Conservation (phyloP, 139 green algal genomes). For the Marvania coccoides region DNA sequence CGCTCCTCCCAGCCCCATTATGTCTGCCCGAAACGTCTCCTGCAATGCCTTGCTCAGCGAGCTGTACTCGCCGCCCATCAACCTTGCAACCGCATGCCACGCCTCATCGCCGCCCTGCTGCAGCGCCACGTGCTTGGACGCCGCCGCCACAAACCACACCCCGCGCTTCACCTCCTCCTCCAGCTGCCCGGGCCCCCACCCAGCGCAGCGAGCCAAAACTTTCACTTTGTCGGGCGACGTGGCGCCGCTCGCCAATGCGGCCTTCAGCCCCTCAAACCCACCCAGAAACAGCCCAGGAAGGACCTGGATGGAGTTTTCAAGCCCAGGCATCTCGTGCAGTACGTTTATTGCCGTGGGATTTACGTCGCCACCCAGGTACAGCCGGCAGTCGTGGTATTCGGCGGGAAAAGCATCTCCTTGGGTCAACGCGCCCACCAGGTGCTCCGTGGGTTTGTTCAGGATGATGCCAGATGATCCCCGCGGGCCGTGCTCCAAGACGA, state of each 20-base stretch:
- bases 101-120: neutral
- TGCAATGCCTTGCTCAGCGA: slow-evolving; percentile 11
- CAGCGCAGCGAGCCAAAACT: slow-evolving; percentile 50
- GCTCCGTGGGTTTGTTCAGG: slow-evolving; percentile 68
- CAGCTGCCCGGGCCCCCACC: slow-evolving; percentile 75
- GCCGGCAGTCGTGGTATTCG: slow-evolving; percentile 40
- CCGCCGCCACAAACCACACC: slow-evolving; percentile 70
- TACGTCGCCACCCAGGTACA: slow-evolving; percentile 81
- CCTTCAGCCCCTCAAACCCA: slow-evolving; percentile 15
- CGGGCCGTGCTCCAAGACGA: slow-evolving; percentile 61
- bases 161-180: slow-evolving; percentile 54
- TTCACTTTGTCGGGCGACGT: slow-evolving; percentile 36
- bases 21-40: slow-evolving; percentile 10
- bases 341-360: slow-evolving; percentile 48
- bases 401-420: slow-evolving; percentile 23
- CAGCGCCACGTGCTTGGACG: slow-evolving; percentile 46
- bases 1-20: neutral
- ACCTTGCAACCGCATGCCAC: slow-evolving; percentile 14
- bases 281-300: slow-evolving; percentile 7
- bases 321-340: slow-evolving; percentile 45
- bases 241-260: slow-evolving; percentile 16
- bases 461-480: slow-evolving; percentile 64
- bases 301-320: slow-evolving; percentile 36
- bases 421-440: slow-evolving; percentile 34
- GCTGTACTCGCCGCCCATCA: slow-evolving; percentile 26